Evolutionary conservation across 306 rosid genomes (phyloP), one percentile per base, ranked within the genome.

Genomic region (Glycyrrhiza uralensis): DNA sequence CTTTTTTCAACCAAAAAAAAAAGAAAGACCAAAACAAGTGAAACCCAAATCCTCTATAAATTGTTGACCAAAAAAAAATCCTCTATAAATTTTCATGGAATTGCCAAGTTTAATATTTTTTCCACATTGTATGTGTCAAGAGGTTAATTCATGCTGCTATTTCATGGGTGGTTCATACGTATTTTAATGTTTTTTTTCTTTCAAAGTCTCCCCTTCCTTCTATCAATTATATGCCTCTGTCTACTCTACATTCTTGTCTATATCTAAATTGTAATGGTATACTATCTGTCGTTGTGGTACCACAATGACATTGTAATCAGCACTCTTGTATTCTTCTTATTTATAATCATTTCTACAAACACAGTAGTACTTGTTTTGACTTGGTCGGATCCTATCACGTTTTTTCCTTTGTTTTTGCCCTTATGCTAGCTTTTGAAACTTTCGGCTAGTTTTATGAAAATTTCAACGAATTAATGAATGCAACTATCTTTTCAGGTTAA

Each of bases 201-300:
- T 14, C 66, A 14, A 70, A 29, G 41, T n/a, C n/a, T n/a, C n/a
- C n/a, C n/a, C n/a, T n/a, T n/a, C n/a, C n/a, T n/a, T n/a, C 15
- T 5, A 35, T 33, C 24, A 61, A 61, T 36, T 52, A 64, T 71
- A 28, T 4, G 24, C 29, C 65, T 38, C 71, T 29, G 5, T 75
- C 8, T 26, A 38, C 73, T n/a, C 72, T 46, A 36, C 33, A 74
- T 49, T 51, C 13, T 64, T 75, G 73, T 75, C 66, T 41, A 36
- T 5, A 51, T 52, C 38, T 18, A 10, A n/a, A 12, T 45, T 41
- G 36, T 36, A 18, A 63, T 23, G 72, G 33, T 30, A 61, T 62
- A 41, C 42, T 64, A 2, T 64, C 11, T 42, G 24, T 42, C 55
- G 24, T 41, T 50, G 28, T 50, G 29, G 57, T 17, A 47, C 55